Evolutionary conservation across 352 stramenopile species (phyloP).

Genomic region (Pythium insidiosum): DNA sequence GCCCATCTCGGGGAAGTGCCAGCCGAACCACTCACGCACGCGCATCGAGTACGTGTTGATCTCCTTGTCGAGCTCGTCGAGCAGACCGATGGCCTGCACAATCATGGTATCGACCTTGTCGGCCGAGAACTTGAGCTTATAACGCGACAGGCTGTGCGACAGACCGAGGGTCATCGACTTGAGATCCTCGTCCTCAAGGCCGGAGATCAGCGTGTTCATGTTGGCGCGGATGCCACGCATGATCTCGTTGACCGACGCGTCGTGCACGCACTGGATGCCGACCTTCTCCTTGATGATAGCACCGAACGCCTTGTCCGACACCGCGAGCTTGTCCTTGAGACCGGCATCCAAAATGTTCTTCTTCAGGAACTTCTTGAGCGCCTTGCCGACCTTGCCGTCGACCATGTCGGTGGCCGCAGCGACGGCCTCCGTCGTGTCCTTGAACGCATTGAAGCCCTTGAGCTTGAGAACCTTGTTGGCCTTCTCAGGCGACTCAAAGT

Average conservation of each 20-base stretch:
- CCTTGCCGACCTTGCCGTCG: conserved; percentile 97
- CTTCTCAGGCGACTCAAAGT: conserved; percentile 89
- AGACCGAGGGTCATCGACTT: conserved; percentile 98
- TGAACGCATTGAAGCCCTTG: conserved; percentile 98
- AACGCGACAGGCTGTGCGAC: conserved; percentile 96
- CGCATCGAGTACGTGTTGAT: conserved; percentile 99
- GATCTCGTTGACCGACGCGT: conserved; percentile 92
- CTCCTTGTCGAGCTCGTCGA: conserved; percentile 99
- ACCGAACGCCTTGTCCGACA: conserved; percentile 96
- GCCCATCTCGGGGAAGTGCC: conserved; percentile 96
- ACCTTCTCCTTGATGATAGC: conserved; percentile 98
- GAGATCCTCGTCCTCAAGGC: conserved; percentile 85
- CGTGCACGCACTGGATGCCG: conserved; percentile 89
- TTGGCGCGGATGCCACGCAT: conserved; percentile 96
- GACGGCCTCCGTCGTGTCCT: conserved; percentile 98
- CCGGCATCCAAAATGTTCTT: conserved; percentile 96
- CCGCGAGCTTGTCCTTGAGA: conserved; percentile 94
- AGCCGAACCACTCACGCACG: conserved; percentile 99
- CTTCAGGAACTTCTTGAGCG: conserved; percentile 98
- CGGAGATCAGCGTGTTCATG: conserved; percentile 93
- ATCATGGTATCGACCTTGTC: conserved; percentile 99
- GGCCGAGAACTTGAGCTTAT: conserved; percentile 99
- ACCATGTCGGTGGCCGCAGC: conserved; percentile 95
- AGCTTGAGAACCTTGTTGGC: conserved; percentile 91
- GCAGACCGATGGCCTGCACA: conserved; percentile 98